Percentiles rank a stretch among this genome's conserved stretches.
Evolutionary conservation across 1,284 basidiomycete species (phyloP).

Genomic region (Mycena citricolor): DNA sequence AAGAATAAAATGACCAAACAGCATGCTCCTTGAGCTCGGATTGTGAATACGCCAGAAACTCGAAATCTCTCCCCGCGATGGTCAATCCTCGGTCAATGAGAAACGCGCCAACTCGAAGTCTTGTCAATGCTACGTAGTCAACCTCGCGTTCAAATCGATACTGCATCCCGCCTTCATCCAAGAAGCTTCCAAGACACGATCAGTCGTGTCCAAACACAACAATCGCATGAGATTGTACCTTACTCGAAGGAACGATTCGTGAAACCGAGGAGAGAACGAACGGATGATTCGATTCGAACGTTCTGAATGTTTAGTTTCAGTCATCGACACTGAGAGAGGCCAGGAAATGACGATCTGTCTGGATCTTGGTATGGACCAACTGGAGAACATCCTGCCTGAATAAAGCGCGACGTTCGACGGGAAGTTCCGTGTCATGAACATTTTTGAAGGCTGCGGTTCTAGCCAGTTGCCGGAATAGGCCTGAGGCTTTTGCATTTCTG

Average conservation of each 20-base stretch:
- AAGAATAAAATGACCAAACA: conserved; percentile 50
- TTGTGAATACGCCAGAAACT: conserved; percentile 48
- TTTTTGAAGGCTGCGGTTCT: conserved; percentile 36
- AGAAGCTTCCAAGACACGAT: conserved; percentile 28
- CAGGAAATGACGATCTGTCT: too few species aligned
- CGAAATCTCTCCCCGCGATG: conserved; percentile 34
- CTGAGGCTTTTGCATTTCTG: conserved; percentile 31
- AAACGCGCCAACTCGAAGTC: conserved; percentile 31
- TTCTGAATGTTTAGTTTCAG: too few species aligned
- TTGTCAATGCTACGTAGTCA: conserved; percentile 32
- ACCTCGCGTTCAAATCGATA: conserved; percentile 36
- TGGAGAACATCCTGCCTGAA: conserved; percentile 40
- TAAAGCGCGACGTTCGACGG: conserved; percentile 39
- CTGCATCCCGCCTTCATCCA: conserved; percentile 30
- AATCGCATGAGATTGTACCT: too few species aligned
- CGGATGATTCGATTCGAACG: conserved; percentile 67
- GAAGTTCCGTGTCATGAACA: conserved; percentile 36
- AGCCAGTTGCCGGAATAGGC: conserved; percentile 40
- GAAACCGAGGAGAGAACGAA: conserved; percentile 42
- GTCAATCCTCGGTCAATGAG: conserved; percentile 29
- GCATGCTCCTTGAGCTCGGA: conserved; percentile 51
- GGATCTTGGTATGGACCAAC: too few species aligned
- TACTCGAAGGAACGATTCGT: conserved; percentile 63
- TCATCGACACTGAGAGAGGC: too few species aligned
- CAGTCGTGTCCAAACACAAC: too few species aligned